These are phyloP conservation scores for Botrytis elliptica DNA, from an alignment of 2,329 filamentous ascomycete genomes.

Conservation along the genomic window DNA sequence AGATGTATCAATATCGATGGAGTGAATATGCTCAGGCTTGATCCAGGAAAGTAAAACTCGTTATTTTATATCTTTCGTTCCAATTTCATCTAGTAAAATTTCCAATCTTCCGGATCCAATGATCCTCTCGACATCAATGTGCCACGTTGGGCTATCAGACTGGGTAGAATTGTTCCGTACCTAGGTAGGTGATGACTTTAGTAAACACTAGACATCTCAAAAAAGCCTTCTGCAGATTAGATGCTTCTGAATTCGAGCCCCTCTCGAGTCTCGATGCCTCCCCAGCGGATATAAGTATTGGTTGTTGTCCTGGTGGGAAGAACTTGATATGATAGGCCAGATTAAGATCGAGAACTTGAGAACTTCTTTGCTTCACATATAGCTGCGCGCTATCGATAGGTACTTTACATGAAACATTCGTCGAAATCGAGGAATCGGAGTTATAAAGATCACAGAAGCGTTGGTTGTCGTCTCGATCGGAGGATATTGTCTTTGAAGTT, in stretches of 20 bases:
- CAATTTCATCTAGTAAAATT: neutral
- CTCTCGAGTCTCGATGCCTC: neutral
- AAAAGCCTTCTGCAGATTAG: neutral
- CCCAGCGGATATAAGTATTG: neutral
- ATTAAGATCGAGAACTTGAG: neutral
- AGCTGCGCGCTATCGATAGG: neutral
- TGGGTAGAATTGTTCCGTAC: neutral
- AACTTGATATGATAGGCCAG: neutral
- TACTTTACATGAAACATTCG: neutral
- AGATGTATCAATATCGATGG: neutral
- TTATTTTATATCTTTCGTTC: neutral
- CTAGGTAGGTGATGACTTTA: neutral
- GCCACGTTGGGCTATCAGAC: neutral
- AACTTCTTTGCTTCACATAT: neutral
- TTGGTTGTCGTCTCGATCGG: neutral
- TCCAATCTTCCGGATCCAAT: neutral
- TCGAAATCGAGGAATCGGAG: neutral
- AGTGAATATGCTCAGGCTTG: neutral
- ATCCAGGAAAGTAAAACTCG: neutral
- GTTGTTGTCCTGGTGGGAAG: neutral
- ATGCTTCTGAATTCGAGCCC: neutral
- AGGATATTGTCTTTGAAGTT: neutral
- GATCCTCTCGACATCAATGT: neutral
- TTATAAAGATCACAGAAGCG: neutral
- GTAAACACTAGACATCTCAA: neutral